phyloP scores from a whole-genome alignment of 1,284 basidiomycete species.

The Pyrrhoderma lamaoense region DNA sequence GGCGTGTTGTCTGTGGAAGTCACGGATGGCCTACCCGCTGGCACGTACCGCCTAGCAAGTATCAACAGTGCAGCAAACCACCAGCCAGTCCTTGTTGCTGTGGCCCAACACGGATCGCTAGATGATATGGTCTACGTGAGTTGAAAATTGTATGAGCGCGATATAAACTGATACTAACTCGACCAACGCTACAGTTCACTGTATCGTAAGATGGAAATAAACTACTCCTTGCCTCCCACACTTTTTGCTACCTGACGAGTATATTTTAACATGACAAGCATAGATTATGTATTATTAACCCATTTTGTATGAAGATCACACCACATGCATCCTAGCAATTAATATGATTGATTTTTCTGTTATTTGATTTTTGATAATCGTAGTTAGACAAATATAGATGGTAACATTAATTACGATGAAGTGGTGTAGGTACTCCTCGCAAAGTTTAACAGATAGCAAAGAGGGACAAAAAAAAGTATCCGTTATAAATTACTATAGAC shows the following conservation, averaged over 20 bases:
- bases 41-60: constrained; percentile 45
- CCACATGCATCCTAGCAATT: too few relatives aligned
- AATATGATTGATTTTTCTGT: too few relatives aligned
- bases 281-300: too few relatives aligned
- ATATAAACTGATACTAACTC: neutral
- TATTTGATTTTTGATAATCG: too few relatives aligned
- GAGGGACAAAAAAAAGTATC: neutral
- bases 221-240: neutral
- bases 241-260: too few relatives aligned
- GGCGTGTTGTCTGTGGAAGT: constrained; percentile 44
- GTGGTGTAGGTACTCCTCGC: too few relatives aligned
- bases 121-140: constrained; percentile 46
- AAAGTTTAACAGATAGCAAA: neutral
- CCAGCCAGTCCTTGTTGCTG: constrained; percentile 43
- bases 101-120: constrained; percentile 45
- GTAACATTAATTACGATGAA: too few relatives aligned
- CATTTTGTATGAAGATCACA: too few relatives aligned
- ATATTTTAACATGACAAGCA: too few relatives aligned
- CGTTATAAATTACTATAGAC: constrained; percentile 1
- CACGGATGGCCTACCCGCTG: constrained; percentile 44
- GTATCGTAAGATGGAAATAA: constrained; percentile 14
- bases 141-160: neutral
- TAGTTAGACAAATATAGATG: too few relatives aligned
- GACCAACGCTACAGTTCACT: constrained; percentile 16
- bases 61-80: constrained; percentile 53